Evolutionary conservation across 352 stramenopile species (phyloP), one percentile per base, ranked within the genome.

Genomic region (Phytophthora brassicae): DNA sequence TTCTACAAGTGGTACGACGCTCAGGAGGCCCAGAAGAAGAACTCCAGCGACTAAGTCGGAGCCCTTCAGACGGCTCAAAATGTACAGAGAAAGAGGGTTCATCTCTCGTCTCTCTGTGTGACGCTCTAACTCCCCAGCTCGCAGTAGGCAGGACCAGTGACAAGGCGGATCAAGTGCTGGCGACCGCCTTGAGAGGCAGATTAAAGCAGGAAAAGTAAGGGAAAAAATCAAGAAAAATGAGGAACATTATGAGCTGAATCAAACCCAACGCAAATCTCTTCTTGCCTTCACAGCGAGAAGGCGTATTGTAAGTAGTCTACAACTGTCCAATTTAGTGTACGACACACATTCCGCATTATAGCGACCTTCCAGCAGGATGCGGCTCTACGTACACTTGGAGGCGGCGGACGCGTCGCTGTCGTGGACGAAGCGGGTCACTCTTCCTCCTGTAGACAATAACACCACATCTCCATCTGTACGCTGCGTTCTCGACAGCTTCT

Each of bases 1-100:
- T 95, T 78, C 77, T 95, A 95, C 78, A 87, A 89, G 79, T 88
- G 78, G 67, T 82, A 91, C 69, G 81, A 93, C 58, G 61, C 64
- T 48, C 78, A 90, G 67, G 70, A 93, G 70, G 60, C 70, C 50
- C 85, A 86, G 69, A 91, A 88, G 80, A 71, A 67, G 28, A 53
- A 70, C 22, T 17, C 70, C 12, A 49, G 69, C 55, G 75, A 89
- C 60, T 68, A 74, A 68, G 29, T 41, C 33, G 23, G 14, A 19
- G 20, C 4, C 19, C 42, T 19, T 29, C 9, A 19, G 22, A 49
- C 14, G 35, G 35, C 13, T 16, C 4, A 42, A 42, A 42, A 16
- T 42, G 13, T 19, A 42, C 35, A 42, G 14, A 42, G 35, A 31
- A 31, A 8, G 8, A 6, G 24, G 38, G n/a, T n/a, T 39, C n/a